Conservation (phyloP, 75 land plant genomes). For the Ceratopteris richardii region DNA sequence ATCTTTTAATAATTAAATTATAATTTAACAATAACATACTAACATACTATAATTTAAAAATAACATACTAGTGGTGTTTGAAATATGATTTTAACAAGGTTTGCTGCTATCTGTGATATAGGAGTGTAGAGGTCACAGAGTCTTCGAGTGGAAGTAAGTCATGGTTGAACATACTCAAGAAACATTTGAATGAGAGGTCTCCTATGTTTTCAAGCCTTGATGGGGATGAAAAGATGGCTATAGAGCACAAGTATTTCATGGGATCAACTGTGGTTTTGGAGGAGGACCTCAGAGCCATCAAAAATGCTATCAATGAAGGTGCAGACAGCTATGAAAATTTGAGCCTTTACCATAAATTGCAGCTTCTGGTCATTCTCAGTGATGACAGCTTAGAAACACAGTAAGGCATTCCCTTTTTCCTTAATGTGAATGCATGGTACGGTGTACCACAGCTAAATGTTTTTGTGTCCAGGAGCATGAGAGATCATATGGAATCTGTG, state of each 20-base stretch:
- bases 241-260: neutral
- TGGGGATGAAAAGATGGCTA: neutral
- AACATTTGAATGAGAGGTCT: constrained; percentile 19
- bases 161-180: constrained; percentile 41
- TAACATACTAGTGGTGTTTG: no score
- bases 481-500: constrained; percentile 41
- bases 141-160: constrained; percentile 27
- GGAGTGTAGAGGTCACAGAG: constrained; percentile 11
- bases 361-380: constrained; percentile 51
- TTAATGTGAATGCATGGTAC: neutral
- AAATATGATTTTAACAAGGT: no score
- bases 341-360: constrained; percentile 39
- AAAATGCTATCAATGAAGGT: constrained; percentile 18
- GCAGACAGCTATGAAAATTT: constrained; percentile 38
- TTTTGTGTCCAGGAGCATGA: constrained; percentile 31
- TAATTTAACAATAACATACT: no score
- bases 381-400: constrained; percentile 56
- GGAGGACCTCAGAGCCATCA: constrained; percentile 9
- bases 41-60: no score
- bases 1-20: no score
- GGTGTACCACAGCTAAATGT: neutral
- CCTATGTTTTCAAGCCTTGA: constrained; percentile 2
- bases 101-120: no score
- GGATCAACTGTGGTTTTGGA: constrained; percentile 2
- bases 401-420: constrained; percentile 27